phyloP scores from a whole-genome alignment of 345 rosid species.

The Ailanthus altissimus region DNA sequence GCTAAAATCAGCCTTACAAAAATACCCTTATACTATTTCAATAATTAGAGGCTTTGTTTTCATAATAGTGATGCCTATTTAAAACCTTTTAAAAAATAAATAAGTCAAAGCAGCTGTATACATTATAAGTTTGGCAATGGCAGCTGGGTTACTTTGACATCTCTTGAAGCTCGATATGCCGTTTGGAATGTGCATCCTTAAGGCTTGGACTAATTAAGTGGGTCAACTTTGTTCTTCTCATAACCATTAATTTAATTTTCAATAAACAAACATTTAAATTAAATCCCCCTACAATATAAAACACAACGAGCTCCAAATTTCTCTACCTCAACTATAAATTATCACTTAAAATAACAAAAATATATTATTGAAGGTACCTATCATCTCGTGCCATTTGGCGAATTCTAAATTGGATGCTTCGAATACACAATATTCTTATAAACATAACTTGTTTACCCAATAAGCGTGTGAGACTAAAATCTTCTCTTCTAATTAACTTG shows the following conservation, averaged over 20 bases:
- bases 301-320: neutral
- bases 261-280: too few relatives aligned
- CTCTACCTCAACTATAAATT: neutral
- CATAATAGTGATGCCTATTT: too few relatives aligned
- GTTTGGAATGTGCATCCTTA: neutral
- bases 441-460: neutral
- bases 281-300: neutral
- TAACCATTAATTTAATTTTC: too few relatives aligned
- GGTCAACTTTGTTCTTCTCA: neutral
- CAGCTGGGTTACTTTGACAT: neutral
- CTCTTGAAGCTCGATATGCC: neutral
- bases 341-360: neutral
- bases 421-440: neutral
- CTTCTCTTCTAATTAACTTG: slow-evolving; percentile 26
- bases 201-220: neutral
- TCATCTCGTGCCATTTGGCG: neutral
- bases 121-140: neutral
- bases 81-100: too few relatives aligned
- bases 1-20: too few relatives aligned
- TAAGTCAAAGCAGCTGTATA: too few relatives aligned
- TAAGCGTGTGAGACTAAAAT: slow-evolving; percentile 6
- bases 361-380: neutral
- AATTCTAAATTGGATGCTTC: neutral
- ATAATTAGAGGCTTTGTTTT: too few relatives aligned
- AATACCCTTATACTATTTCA: too few relatives aligned